Evolutionary conservation across 2,329 filamentous ascomycete genomes (phyloP), one percentile per base, ranked within the genome.

Genomic region (Cladosporium colombiae): DNA sequence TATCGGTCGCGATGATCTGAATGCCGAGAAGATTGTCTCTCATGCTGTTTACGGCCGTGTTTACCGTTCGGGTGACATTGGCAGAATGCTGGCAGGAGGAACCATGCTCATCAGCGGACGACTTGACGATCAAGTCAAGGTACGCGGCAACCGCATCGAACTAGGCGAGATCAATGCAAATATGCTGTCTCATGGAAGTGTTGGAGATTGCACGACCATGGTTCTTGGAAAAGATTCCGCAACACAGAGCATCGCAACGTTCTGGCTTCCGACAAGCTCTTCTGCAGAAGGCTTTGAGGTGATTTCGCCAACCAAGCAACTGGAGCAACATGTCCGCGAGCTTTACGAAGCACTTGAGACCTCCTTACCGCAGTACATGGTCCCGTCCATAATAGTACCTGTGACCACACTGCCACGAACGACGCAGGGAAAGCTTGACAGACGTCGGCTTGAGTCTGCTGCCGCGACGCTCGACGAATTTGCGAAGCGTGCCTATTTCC

Each of bases 11-110:
- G 83, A 86, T 0, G 82, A 84, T 3, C 78, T 91, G 49, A 92
- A 89, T 0, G 76, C 80, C 0, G 78, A 83, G 14, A 92, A 89
- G 70, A 91, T 96, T 66, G 82, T 94, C 57, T 69, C 86, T 0
- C 90, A 96, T 72, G 83, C 88, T 0, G 67, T 75, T 0, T 90
- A 87, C 74, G 93, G 93, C 1, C 86, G 88, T 1, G 78, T 97
- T 0, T 97, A 96, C 74, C 86, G 91, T 14, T 93, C 90, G 37
- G 93, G 93, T 0, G 93, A 97, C 72, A 83, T 92, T 71, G 93
- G 92, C 0, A 84, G 92, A 23, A 85, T 97, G 79, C 84, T 97
- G 10, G 82, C 88, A 0, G 90, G 96, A 73, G 90, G 91, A 0
- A 90, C 89, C 0, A 81, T 97, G 8, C 77, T 91, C 3, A 91